A percentile compares a stretch with the other conserved stretches of the same genome.
Evolutionary conservation across 495 filamentous ascomycete genomes (phyloP).

Genomic region (Hypoxylon fuscum): DNA sequence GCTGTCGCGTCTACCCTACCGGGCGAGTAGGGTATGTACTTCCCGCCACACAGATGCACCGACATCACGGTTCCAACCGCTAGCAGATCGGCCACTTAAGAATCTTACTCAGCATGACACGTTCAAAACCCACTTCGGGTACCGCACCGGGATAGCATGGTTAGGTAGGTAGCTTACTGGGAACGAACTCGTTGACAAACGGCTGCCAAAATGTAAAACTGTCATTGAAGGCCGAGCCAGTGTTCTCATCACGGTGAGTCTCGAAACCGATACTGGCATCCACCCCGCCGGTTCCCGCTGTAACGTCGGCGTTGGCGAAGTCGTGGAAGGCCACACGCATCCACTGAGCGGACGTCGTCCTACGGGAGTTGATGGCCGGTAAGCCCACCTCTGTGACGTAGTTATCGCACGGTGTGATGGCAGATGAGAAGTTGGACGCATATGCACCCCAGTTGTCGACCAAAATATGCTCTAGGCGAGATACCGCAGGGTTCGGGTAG

Average conservation of each 20-base stretch:
- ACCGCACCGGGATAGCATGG: conserved; percentile 1
- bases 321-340: conserved; percentile 63
- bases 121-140: background rate
- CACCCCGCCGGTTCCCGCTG: conserved; percentile 54
- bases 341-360: conserved; percentile 60
- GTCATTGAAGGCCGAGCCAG: conserved; percentile 56
- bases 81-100: conserved; percentile 58
- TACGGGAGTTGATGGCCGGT: conserved; percentile 50
- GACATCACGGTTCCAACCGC: conserved; percentile 57
- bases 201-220: conserved; percentile 53
- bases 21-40: conserved; percentile 55
- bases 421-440: conserved; percentile 45
- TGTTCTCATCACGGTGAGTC: conserved; percentile 52
- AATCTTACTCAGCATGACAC: conserved; percentile 22
- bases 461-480: conserved; percentile 45
- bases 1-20: conserved; percentile 59
- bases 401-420: conserved; percentile 46
- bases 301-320: conserved; percentile 57
- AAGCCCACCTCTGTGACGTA: conserved; percentile 42
- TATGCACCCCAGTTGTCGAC: conserved; percentile 48
- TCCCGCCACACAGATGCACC: conserved; percentile 58
- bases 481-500: conserved; percentile 41
- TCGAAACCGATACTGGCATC: conserved; percentile 62
- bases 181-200: conserved; percentile 45
- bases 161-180: conserved; percentile 33